Conservation (phyloP, 495 filamentous ascomycete genomes). For the Oidiodendron maius region DNA sequence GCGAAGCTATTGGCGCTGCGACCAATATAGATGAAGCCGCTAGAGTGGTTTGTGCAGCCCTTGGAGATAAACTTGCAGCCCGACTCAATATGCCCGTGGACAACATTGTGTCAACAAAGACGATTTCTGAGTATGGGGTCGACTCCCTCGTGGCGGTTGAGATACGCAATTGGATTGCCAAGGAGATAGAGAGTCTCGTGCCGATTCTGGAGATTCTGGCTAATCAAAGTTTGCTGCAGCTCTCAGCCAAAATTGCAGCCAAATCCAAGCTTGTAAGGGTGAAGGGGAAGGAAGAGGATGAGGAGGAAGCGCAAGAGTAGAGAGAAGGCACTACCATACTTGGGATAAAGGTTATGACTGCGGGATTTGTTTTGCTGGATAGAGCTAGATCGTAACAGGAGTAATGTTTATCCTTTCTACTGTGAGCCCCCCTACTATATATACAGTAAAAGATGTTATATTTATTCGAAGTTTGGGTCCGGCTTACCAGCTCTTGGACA, state of each 20-base stretch:
- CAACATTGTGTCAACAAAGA: not conserved
- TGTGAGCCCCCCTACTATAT: too few species aligned
- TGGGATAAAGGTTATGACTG: too few species aligned
- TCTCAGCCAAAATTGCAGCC: conserved; percentile 16
- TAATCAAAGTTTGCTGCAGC: conserved; percentile 23
- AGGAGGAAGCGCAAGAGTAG: too few species aligned
- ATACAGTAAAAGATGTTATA: too few species aligned
- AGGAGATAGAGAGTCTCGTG: conserved; percentile 27
- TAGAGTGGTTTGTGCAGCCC: not conserved
- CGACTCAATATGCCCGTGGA: not conserved
- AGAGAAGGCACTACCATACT: too few species aligned
- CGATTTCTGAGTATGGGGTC: conserved; percentile 14
- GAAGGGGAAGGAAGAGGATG: too few species aligned
- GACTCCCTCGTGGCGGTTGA: conserved; percentile 34
- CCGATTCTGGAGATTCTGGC: conserved; percentile 40
- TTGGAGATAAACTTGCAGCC: not conserved
- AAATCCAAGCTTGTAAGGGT: too few species aligned
- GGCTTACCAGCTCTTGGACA: too few species aligned
- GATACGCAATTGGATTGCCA: conserved; percentile 26
- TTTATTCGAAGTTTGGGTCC: too few species aligned
- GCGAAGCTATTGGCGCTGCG: not conserved
- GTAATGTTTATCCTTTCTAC: too few species aligned
- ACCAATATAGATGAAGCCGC: not conserved
- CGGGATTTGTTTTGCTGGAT: too few species aligned
- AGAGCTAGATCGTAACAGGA: too few species aligned